Base-by-base conservation (phyloP, 1,284 basidiomycete species). In the Trichosporon sp. region DNA sequence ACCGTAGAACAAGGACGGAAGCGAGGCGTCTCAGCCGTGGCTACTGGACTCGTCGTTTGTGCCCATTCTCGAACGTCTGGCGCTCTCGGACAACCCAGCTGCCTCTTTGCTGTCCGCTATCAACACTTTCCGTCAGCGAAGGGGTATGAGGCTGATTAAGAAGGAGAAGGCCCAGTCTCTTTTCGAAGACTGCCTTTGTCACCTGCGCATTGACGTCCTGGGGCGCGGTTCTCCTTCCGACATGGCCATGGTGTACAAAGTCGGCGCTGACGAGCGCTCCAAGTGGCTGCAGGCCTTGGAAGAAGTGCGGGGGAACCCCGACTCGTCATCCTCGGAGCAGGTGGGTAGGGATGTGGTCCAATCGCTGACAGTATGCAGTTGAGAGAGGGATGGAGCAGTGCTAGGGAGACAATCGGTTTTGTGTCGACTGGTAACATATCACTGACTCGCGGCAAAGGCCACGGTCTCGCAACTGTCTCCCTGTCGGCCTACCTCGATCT, bases 391-490 rank as follows among this genome's bases (percentile, higher is more conserved):
- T 75, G 80, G 12, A 83, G 87, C 11, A 75, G 82, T 2, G 74
- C 84, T 47, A 81, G 83, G 0, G 75, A 83, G 0, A 85, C 91
- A 23, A 87, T 95, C 63, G 93, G 93, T 0, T 92, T 91, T 75
- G 86, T 93, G 5, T 91, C 91, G 0, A 89, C 90, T 0, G 93
- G 93, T 0, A 89, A 89, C 72, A 90, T 88, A 76, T 93, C 92
- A 0, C 85, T 96, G 1, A 87, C 89, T 0, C 86, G 89, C 23
- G 92, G 93, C 0, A 83, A 87, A 65, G 92, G 91, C 0, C 88
- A 88, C 75, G 92, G 88, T 0, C 85, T 95, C 8, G 93, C 89
- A 4, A 88, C 88, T 0, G 83, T 95, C 11, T 84, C 90, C 0
- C 77, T 94, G 5, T 74, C 77, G 5, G 84, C 84, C 25, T 85